These are phyloP conservation scores for Aspergillus baeticus DNA, from an alignment of 495 filamentous ascomycete genomes.

Conservation along the genomic window DNA sequence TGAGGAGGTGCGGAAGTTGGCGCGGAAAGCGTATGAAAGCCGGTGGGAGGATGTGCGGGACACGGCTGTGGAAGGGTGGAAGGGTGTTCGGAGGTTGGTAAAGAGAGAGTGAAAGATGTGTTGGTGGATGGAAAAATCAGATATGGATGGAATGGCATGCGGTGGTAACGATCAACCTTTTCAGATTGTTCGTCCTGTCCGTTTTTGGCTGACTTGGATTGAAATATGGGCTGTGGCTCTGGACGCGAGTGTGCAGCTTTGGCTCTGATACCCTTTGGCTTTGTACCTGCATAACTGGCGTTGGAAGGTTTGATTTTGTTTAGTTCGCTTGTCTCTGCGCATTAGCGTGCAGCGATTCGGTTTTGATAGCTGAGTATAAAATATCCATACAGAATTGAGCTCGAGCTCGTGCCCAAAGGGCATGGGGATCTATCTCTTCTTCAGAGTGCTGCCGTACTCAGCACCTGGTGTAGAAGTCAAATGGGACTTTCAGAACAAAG, in stretches of 20 bases:
- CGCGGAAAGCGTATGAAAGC: constrained; percentile 64
- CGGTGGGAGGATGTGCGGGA: constrained; percentile 63
- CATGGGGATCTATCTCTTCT: background rate
- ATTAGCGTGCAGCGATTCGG: background rate
- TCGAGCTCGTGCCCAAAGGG: background rate
- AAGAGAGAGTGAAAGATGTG: constrained; percentile 36
- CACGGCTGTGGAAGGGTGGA: constrained; percentile 34
- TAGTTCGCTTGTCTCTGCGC: background rate
- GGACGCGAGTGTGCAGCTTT: background rate
- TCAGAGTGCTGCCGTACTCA: background rate
- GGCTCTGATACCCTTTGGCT: constrained; percentile 18
- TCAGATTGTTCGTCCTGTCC: too few species aligned
- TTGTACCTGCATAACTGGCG: constrained; percentile 6
- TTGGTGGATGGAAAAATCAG: too few species aligned
- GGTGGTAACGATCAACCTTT: too few species aligned
- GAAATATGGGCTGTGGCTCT: background rate
- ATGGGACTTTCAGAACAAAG: too few species aligned
- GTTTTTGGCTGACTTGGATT: background rate
- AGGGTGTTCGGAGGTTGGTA: constrained; percentile 26
- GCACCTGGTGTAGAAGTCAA: too few species aligned
- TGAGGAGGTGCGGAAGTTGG: constrained; percentile 64
- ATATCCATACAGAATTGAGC: background rate
- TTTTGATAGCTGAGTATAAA: background rate
- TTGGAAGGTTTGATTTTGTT: background rate
- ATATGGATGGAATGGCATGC: too few species aligned